A percentile compares a stretch with the other conserved stretches of the same genome.
Evolutionary conservation across 768 basidiomycete genomes (phyloP).

Genomic region (Infundibulicybe gibba): DNA sequence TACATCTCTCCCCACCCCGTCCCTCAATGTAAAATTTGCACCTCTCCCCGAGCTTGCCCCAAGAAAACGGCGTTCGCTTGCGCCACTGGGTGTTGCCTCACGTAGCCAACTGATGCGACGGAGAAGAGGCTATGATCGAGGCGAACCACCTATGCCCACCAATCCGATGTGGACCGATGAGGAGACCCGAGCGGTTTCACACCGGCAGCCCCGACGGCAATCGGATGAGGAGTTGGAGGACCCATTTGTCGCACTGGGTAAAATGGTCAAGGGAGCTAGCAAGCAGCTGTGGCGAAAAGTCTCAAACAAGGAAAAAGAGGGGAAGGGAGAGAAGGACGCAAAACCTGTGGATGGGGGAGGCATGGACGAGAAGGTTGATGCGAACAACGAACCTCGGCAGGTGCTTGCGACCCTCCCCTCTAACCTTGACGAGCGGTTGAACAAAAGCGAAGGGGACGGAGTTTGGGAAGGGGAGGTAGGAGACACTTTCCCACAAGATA

Average conservation of each 20-base stretch:
- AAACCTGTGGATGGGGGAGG: constrained; percentile 8
- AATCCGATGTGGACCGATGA: constrained; percentile 34
- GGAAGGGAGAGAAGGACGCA: constrained; percentile 9
- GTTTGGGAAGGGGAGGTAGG: constrained; percentile 25
- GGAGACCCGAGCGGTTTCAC: constrained; percentile 16
- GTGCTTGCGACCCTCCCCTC: not conserved
- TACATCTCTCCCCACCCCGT: constrained; percentile 14
- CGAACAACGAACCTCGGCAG: not conserved
- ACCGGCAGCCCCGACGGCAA: not conserved
- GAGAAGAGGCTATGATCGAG: constrained; percentile 22
- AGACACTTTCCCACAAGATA: constrained; percentile 18
- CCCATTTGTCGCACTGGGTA: constrained; percentile 45
- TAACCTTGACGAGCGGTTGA: not conserved
- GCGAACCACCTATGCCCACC: not conserved
- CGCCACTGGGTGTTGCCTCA: constrained; percentile 54
- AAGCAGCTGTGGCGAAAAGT: constrained; percentile 49
- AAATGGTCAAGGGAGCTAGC: constrained; percentile 47
- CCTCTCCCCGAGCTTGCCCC: constrained; percentile 53
- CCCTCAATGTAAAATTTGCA: constrained; percentile 50
- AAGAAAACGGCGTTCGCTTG: constrained; percentile 41
- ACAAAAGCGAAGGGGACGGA: constrained; percentile 16
- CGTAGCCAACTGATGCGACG: constrained; percentile 37
- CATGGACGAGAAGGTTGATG: constrained; percentile 10
- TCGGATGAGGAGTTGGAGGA: constrained; percentile 35
- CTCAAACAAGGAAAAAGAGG: constrained; percentile 29